Evolutionary conservation across 176 grass and related monocot species (phyloP), one percentile per base, ranked within the genome.

Genomic region (Oryza coarctata): DNA sequence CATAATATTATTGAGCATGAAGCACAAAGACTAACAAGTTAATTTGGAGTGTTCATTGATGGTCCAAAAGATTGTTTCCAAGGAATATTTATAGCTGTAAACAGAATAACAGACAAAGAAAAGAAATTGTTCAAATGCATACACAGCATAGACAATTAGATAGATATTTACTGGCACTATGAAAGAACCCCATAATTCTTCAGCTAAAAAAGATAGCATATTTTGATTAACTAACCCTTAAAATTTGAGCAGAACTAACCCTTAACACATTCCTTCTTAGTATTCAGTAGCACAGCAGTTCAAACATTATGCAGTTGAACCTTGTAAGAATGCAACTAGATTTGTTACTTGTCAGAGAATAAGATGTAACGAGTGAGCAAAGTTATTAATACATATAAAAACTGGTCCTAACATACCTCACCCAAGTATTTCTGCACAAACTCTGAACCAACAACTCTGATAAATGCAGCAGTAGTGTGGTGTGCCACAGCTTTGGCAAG

Each of bases 341-440:
- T 35, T 15, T 64, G 25, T 65, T 55, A 55, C 70, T 80, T 31
- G 27, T 57, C 47, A 64, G 58, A 75, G 7, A n/a, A 57, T 44
- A 52, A 27, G 39, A 66, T 36, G 0, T 23, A 69, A 64, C 18
- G 14, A 55, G 50, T 55, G 23, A 67, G 25, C 43, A 38, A 75
- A 25, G 60, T 27, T 28, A 35, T 6, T 44, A 28, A 49, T 65
- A 12, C n/a, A 75, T 68, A 25, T 66, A 14, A n/a, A 41, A 52
- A 64, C 7, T 39, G 22, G 35, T 52, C 44, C 22, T n/a, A 65
- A 41, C 79, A 74, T 83, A 95, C 96, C 96, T 97, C 94, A 47
- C 94, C 94, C 86, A 97, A 83, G 78, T 97, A 97, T 84, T 97
- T 97, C 74, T 97, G 94, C 47, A 97, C 94, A 77, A 97, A 97